A percentile compares a stretch with the other conserved stretches of the same genome.
These are phyloP conservation scores for Coprinellus micaceus DNA, from an alignment of 768 basidiomycete species.

Conservation along the genomic window DNA sequence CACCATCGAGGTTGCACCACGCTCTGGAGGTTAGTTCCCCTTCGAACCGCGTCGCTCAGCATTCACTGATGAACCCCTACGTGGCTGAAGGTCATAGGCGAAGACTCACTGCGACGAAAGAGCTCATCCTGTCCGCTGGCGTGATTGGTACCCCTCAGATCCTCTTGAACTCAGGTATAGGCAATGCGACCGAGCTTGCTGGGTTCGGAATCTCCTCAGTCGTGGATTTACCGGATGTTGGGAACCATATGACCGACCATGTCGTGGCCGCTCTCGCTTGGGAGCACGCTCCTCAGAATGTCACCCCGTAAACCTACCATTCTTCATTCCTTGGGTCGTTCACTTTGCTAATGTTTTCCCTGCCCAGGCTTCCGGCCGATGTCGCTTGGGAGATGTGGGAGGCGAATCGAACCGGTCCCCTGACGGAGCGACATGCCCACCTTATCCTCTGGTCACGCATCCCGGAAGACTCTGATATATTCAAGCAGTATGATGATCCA, in stretches of 20 bases:
- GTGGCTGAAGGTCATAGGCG: too few relatives aligned
- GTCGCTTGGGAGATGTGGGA: constrained; percentile 5
- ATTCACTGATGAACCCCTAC: too few relatives aligned
- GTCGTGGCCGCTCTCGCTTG: not conserved
- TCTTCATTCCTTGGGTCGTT: not conserved
- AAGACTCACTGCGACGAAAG: constrained; percentile 13
- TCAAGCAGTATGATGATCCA: constrained; percentile 7
- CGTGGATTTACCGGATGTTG: constrained; percentile 17
- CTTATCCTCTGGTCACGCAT: constrained; percentile 10
- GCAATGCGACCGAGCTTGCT: constrained; percentile 10
- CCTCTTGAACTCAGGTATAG: constrained; percentile 21
- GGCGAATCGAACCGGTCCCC: constrained; percentile 7
- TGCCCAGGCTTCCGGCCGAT: not conserved
- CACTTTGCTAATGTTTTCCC: not conserved
- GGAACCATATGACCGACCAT: constrained; percentile 17
- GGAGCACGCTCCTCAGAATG: not conserved
- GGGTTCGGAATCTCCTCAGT: constrained; percentile 7
- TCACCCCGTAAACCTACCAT: not conserved
- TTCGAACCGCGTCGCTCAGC: not conserved
- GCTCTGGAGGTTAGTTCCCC: not conserved
- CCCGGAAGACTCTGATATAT: constrained; percentile 1
- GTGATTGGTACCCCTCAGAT: constrained; percentile 18
- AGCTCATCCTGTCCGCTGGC: constrained; percentile 19
- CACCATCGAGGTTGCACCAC: constrained; percentile 3
- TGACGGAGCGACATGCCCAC: not conserved